Evolutionary conservation across 441 rosid species (phyloP).

Genomic region (California macrophylla): DNA sequence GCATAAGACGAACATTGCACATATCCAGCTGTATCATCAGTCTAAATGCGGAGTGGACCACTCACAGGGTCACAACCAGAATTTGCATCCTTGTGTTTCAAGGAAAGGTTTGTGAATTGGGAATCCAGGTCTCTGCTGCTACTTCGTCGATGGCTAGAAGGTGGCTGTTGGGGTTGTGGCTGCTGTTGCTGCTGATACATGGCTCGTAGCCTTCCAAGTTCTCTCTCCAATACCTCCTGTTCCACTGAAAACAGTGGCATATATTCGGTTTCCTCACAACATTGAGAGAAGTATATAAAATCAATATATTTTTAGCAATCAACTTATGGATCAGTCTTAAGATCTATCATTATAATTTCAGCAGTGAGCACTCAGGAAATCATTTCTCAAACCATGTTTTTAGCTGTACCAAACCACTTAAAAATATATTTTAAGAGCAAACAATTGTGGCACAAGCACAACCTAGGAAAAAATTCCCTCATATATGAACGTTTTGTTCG

Average conservation of each 20-base stretch:
- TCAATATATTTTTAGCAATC: neutral
- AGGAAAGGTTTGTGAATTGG: conserved; percentile 72
- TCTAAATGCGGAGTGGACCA: conserved; percentile 57
- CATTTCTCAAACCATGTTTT: neutral
- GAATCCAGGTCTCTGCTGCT: conserved; percentile 82
- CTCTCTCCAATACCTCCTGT: conserved; percentile 93
- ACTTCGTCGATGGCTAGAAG: conserved; percentile 58
- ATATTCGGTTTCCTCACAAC: neutral
- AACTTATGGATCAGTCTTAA: neutral
- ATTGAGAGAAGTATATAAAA: neutral
- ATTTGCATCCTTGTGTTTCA: conserved; percentile 61
- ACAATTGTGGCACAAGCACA: neutral
- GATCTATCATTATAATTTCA: neutral
- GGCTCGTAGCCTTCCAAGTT: conserved; percentile 69
- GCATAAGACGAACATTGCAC: conserved; percentile 11
- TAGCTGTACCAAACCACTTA: neutral
- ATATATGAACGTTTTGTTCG: neutral
- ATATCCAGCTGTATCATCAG: conserved; percentile 21
- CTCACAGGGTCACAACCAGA: conserved; percentile 52
- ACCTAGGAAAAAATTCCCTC: neutral
- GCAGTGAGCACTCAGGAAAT: neutral
- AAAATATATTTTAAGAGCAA: neutral
- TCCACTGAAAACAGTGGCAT: conserved; percentile 53
- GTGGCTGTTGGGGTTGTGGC: conserved; percentile 40
- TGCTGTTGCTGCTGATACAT: conserved; percentile 66